Conservation (phyloP, 352 stramenopile genomes). For the Pseudoperonospora humuli region DNA sequence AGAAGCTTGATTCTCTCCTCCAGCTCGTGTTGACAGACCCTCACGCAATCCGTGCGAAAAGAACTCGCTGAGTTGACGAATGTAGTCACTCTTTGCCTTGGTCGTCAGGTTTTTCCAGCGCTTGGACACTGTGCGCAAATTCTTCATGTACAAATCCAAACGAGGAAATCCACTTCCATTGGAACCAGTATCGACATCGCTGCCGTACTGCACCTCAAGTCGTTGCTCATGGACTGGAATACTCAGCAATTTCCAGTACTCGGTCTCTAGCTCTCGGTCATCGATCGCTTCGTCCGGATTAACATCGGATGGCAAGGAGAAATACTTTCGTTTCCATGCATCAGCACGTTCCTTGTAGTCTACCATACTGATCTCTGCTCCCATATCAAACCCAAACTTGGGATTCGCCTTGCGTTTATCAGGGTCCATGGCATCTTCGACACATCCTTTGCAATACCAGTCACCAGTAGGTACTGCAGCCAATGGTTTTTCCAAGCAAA, state of each 20-base stretch:
- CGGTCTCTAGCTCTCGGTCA: constrained; percentile 66
- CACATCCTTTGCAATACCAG: constrained; percentile 74
- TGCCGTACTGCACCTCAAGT: constrained; percentile 89
- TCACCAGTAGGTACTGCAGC: constrained; percentile 52
- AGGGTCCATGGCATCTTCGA: constrained; percentile 42
- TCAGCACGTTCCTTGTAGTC: constrained; percentile 82
- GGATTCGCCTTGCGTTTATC: constrained; percentile 34
- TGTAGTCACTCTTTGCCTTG: constrained; percentile 20
- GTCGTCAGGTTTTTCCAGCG: constrained; percentile 43
- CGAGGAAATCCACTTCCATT: constrained; percentile 85
- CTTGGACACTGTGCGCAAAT: constrained; percentile 39
- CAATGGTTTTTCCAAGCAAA: constrained; percentile 61
- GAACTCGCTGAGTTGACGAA: constrained; percentile 34
- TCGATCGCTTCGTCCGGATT: constrained; percentile 39
- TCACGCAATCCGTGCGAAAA: constrained; percentile 50
- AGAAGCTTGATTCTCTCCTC: constrained; percentile 8
- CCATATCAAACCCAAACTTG: constrained; percentile 82
- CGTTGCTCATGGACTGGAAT: constrained; percentile 68
- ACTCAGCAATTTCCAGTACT: constrained; percentile 87
- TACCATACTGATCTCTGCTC: constrained; percentile 64
- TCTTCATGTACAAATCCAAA: constrained; percentile 46
- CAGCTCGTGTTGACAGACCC: constrained; percentile 8
- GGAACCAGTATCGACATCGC: constrained; percentile 83
- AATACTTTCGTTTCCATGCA: constrained; percentile 76
- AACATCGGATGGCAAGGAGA: constrained; percentile 28